Base-by-base conservation (phyloP, 495 filamentous ascomycete genomes). In the Terfezia claveryi region DNA sequence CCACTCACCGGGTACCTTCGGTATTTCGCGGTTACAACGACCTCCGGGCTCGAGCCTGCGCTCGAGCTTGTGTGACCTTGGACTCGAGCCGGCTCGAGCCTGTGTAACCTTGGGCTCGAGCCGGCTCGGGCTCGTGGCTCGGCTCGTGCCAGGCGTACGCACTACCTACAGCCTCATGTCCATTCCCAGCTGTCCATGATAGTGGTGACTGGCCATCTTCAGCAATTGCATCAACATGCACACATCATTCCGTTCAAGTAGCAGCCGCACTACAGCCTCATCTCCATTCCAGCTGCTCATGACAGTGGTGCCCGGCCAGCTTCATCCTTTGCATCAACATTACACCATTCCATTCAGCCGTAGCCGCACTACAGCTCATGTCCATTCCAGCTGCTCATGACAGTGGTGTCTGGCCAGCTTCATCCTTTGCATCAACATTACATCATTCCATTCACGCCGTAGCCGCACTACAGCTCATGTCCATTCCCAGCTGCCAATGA, bases 401-500 rank as follows among this genome's bases (percentile, higher is more conserved):
- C n/a, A 69, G 56, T 37, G 66, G 64, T n/a, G 67, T 68, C 53
- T 51, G 55, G 16, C 55, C 58, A 51, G 46, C 41, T 0, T 41
- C 50, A 52, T 66, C 65, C 12, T 49, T 62, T 20, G 57, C n/a
- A 38, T 67, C 53, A 8, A 58, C 38, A n/a, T 46, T 11, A 56
- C 56, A 27, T 50, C 59, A 46, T 17, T 46, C 32, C 36, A 27
- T 20, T 64, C 58, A 32, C 66, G 50, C 37, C 66, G 56, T 17
- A 56, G 11, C 53, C 65, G n/a, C n/a, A n/a, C n/a, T n/a, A n/a
- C n/a, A n/a, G n/a, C 41, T 66, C 57, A 52, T 71, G 61, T 14
- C 69, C 70, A 14, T 58, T 58, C 54, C 54, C 59, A 36, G 68
- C 68, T 23, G 70, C 71, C 57, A 54, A 65, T 9, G 61, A 66